phyloP scores from a whole-genome alignment of 805 yeast genomes.

The Candida vartiovaarae region DNA sequence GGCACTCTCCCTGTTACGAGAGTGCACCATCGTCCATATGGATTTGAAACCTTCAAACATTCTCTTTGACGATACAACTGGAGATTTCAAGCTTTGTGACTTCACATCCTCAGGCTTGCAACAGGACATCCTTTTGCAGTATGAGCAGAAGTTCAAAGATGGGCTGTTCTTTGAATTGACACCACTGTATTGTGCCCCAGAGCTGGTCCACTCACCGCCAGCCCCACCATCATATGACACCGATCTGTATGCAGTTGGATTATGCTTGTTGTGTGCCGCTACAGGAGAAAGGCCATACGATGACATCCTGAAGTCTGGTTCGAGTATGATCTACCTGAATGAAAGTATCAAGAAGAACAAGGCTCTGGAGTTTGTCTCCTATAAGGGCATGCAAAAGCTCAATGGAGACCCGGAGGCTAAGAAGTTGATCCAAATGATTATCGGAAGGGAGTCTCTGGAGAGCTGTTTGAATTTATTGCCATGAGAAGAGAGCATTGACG shows the following conservation, averaged over 20 bases:
- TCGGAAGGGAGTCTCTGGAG: constrained; percentile 25
- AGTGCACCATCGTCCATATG: constrained; percentile 34
- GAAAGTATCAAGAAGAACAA: constrained; percentile 27
- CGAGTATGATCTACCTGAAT: constrained; percentile 25
- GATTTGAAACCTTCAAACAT: constrained; percentile 43
- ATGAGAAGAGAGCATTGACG: background rate
- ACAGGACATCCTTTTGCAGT: constrained; percentile 14
- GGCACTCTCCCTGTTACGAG: constrained; percentile 21
- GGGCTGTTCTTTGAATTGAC: constrained; percentile 27
- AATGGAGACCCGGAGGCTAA: constrained; percentile 12
- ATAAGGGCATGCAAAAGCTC: constrained; percentile 22
- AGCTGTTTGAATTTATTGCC: constrained; percentile 6
- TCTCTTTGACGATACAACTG: constrained; percentile 21
- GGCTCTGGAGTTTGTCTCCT: constrained; percentile 25
- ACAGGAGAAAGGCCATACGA: constrained; percentile 40
- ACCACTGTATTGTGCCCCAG: constrained; percentile 42
- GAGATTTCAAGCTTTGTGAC: constrained; percentile 37
- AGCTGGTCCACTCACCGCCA: constrained; percentile 26
- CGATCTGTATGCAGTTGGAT: constrained; percentile 41
- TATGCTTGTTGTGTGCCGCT: constrained; percentile 35
- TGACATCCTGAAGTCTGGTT: constrained; percentile 5
- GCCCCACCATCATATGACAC: constrained; percentile 28
- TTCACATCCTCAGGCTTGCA: constrained; percentile 33
- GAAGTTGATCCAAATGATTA: constrained; percentile 23
- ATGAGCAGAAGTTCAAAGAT: constrained; percentile 12